Evolutionary conservation across 148 eudicot species (phyloP), one percentile per base, ranked within the genome.

Genomic region (Suaeda aralocaspica): DNA sequence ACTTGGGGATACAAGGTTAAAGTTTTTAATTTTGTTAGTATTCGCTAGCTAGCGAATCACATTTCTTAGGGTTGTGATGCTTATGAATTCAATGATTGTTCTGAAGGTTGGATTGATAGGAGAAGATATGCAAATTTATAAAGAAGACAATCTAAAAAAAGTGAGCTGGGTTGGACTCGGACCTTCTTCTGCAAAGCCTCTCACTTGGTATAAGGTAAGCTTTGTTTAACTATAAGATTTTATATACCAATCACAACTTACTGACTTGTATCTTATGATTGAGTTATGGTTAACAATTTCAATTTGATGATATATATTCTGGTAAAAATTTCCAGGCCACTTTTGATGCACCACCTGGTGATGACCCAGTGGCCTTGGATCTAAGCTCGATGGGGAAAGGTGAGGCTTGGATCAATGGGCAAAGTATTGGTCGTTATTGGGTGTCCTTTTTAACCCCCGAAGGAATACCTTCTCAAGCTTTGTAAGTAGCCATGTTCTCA

Each of bases 381-480:
- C 75, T 86, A 33, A 78, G 81, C 41, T 34, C 78, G 8, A 86
- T 86, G 90, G 85, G 79, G 16, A 86, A 86, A 80, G 90, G 90
- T 25, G 81, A 84, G 82, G 84, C 78, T 36, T 86, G 90, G 90
- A 68, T 86, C 59, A 86, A 86, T 19, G 90, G 90, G 50, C 79
- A 86, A 66, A 86, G 87, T 59, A 84, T 86, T 36, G 90, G 90
- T 53, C 85, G 87, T 33, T 84, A 84, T 34, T 84, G 90, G 90
- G 81, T 82, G 39, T 82, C 90, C 44, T 74, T 84, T 58, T 85
- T 73, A 18, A 84, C 84, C 29, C 16, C 85, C 18, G 28, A 66
- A 46, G 87, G 90, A 67, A 64, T 26, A 51, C 73, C 85, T 71
- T 81, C 87, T 28, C 90, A 86, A 74, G 64, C 80, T 48, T 67